Percentiles rank a stretch among this genome's conserved stretches.
Conservation (phyloP, 139 green algal genomes). For the Volvox reticuliferus region DNA sequence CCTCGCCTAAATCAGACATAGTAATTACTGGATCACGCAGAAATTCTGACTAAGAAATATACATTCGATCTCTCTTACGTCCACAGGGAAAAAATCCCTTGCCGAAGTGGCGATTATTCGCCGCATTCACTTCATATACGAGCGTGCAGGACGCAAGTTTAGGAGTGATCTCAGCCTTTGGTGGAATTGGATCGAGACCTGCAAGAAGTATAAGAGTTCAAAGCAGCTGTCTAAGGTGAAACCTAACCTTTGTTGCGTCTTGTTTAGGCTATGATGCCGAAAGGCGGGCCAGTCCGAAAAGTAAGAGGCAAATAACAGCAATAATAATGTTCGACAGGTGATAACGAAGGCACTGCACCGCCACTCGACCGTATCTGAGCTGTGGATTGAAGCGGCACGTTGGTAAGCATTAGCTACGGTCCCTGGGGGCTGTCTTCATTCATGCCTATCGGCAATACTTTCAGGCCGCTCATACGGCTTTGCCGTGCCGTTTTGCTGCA, state of each 20-base stretch:
- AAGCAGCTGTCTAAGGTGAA: conserved; percentile 75
- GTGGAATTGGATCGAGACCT: conserved; percentile 88
- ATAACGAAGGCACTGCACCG: conserved; percentile 88
- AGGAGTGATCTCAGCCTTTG: conserved; percentile 89
- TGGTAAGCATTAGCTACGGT: conserved; percentile 63
- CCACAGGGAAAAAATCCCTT: conserved; percentile 67
- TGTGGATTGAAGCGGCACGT: conserved; percentile 92
- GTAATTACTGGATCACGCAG: too few species aligned
- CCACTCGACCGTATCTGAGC: conserved; percentile 80
- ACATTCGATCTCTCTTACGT: background rate
- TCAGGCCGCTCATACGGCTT: too few species aligned
- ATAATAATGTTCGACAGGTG: conserved; percentile 56
- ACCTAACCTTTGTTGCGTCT: too few species aligned
- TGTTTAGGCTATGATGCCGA: too few species aligned
- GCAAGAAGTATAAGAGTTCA: conserved; percentile 69
- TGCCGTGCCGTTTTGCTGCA: too few species aligned
- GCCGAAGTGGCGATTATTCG: conserved; percentile 79
- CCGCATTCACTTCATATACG: conserved; percentile 93
- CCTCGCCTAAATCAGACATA: too few species aligned
- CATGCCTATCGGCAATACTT: too few species aligned
- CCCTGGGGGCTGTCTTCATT: too few species aligned
- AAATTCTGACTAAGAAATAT: background rate
- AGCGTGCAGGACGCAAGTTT: conserved; percentile 91
- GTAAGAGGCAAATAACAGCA: background rate
- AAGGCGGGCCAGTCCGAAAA: too few species aligned